Conservation (phyloP, 805 yeast genomes). For the Candida ovalis region DNA sequence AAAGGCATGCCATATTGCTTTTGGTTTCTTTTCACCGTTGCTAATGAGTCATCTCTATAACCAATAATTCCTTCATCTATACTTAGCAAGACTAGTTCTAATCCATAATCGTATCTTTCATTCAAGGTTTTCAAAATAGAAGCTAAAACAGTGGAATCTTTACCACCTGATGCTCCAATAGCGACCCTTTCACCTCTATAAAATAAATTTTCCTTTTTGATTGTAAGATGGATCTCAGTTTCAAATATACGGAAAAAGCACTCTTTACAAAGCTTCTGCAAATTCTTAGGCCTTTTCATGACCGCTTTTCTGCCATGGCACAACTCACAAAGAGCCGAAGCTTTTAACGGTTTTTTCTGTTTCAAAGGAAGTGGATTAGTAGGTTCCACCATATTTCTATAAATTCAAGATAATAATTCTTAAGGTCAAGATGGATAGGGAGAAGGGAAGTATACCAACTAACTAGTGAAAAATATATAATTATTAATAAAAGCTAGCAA, state of each 20-base stretch:
- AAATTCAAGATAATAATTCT: too few species aligned
- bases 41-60: conserved; percentile 93
- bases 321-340: conserved; percentile 64
- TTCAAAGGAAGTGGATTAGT: background rate
- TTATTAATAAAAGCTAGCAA: too few species aligned
- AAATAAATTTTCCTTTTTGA: conserved; percentile 64
- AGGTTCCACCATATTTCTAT: conserved; percentile 1
- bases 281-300: conserved; percentile 87
- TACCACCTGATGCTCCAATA: conserved; percentile 98
- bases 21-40: conserved; percentile 93
- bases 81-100: conserved; percentile 76
- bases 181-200: conserved; percentile 83
- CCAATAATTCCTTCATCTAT: conserved; percentile 98
- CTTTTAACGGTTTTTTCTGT: conserved; percentile 30
- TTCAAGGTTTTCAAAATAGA: conserved; percentile 81
- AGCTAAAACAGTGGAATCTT: conserved; percentile 94
- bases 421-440: too few species aligned
- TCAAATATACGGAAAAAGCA: conserved; percentile 92
- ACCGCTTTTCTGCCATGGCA: conserved; percentile 82
- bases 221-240: conserved; percentile 92
- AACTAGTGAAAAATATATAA: too few species aligned
- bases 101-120: conserved; percentile 83
- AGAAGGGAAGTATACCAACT: too few species aligned
- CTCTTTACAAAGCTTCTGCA: conserved; percentile 82
- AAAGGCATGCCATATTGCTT: conserved; percentile 50